Conservation (phyloP, 2,329 filamentous ascomycete species). For the Penicillium psychrosexuale region DNA sequence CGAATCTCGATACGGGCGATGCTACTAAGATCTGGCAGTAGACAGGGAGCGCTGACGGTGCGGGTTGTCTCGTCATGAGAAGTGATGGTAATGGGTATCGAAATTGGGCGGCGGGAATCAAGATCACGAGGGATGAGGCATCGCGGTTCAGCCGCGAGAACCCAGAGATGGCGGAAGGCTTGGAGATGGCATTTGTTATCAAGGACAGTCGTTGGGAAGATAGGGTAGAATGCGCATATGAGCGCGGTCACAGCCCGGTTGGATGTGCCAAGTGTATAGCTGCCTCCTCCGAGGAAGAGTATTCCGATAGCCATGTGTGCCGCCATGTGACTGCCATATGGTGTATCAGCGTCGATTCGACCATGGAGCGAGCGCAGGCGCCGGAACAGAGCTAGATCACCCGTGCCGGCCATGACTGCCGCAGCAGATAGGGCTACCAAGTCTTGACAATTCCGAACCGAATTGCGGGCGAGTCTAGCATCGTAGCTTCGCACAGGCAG, state of each 20-base stretch:
- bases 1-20: slow-evolving; percentile 39
- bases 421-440: slow-evolving; percentile 76
- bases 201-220: slow-evolving; percentile 83
- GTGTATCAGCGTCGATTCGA: slow-evolving; percentile 74
- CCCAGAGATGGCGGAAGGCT: slow-evolving; percentile 96
- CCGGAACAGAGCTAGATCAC: slow-evolving; percentile 80
- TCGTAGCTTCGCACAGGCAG: slow-evolving; percentile 69
- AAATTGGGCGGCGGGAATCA: slow-evolving; percentile 74
- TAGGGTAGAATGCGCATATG: slow-evolving; percentile 87
- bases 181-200: slow-evolving; percentile 95
- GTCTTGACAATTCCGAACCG: slow-evolving; percentile 87
- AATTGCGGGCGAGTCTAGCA: slow-evolving; percentile 74
- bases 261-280: slow-evolving; percentile 84
- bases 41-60: slow-evolving; percentile 52
- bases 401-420: slow-evolving; percentile 93
- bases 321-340: slow-evolving; percentile 91
- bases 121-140: slow-evolving; percentile 87
- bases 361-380: slow-evolving; percentile 85
- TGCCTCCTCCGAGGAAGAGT: slow-evolving; percentile 88
- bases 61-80: slow-evolving; percentile 47
- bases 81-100: slow-evolving; percentile 66
- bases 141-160: slow-evolving; percentile 82
- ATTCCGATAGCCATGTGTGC: slow-evolving; percentile 87
- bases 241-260: slow-evolving; percentile 82
- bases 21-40: slow-evolving; percentile 49